phyloP scores from a whole-genome alignment of 2,329 filamentous ascomycete genomes.

The Xylariaceae sp. region DNA sequence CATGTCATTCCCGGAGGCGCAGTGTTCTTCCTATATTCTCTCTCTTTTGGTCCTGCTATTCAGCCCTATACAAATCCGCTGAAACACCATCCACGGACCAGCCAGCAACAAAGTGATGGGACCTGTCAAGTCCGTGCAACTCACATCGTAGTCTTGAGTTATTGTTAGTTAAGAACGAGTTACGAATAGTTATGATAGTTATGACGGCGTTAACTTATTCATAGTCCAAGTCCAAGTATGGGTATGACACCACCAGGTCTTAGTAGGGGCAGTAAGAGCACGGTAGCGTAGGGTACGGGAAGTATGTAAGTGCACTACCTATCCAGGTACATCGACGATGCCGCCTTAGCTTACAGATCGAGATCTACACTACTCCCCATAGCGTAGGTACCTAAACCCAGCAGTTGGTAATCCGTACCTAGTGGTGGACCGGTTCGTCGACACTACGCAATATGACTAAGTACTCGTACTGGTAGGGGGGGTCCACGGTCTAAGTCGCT shows the following conservation, averaged over 20 bases:
- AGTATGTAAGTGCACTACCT: neutral
- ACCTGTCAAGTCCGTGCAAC: neutral
- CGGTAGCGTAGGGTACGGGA: no score
- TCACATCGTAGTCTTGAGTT: no score
- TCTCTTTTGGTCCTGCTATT: slow-evolving; percentile 19
- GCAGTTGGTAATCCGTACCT: no score
- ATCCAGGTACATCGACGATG: neutral
- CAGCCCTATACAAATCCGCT: slow-evolving; percentile 25
- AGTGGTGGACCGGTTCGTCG: neutral
- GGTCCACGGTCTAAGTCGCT: no score
- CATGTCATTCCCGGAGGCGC: slow-evolving; percentile 5
- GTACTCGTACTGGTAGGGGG: no score
- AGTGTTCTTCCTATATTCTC: slow-evolving; percentile 6
- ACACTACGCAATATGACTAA: neutral
- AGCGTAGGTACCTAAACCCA: neutral
- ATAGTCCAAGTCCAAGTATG: no score
- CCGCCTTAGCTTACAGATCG: neutral
- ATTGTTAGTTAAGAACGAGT: no score
- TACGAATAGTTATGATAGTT: no score
- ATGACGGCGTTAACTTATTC: no score
- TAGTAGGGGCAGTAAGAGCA: no score
- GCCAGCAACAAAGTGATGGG: neutral
- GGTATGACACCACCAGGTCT: no score
- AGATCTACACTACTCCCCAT: neutral
- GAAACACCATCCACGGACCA: neutral